A percentile compares a stretch with the other conserved stretches of the same genome.
These are phyloP conservation scores for Aureobasidium sp. DNA, from an alignment of 2,329 filamentous ascomycete genomes.

Conservation along the genomic window DNA sequence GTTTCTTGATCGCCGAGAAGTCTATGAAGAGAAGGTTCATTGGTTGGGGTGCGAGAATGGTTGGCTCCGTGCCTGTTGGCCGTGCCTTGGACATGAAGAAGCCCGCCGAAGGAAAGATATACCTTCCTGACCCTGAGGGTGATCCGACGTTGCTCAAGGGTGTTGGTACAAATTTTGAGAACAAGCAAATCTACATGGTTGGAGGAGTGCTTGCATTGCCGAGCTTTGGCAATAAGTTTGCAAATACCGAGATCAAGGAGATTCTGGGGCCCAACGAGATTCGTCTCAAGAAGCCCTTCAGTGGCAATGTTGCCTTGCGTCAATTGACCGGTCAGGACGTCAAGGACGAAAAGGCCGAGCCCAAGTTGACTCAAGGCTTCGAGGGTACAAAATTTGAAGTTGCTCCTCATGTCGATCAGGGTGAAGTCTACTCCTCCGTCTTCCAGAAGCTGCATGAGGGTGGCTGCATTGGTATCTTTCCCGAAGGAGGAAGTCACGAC, in stretches of 20 bases:
- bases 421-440: constrained; percentile 85
- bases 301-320: constrained; percentile 62
- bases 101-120: constrained; percentile 70
- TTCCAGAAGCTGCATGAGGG: constrained; percentile 75
- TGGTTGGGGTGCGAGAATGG: constrained; percentile 74
- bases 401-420: constrained; percentile 90
- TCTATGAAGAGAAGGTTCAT: constrained; percentile 88
- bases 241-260: constrained; percentile 76
- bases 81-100: constrained; percentile 85
- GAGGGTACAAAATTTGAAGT: constrained; percentile 77
- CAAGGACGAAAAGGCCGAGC: constrained; percentile 51
- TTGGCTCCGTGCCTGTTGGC: constrained; percentile 87
- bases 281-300: constrained; percentile 80
- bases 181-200: constrained; percentile 60
- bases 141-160: constrained; percentile 77
- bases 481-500: constrained; percentile 93
- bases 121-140: constrained; percentile 78
- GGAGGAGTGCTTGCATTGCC: constrained; percentile 85
- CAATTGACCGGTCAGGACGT: constrained; percentile 79
- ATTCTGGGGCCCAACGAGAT: constrained; percentile 76
- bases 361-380: constrained; percentile 51
- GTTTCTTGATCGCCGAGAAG: constrained; percentile 90
- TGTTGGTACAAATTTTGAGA: constrained; percentile 70
- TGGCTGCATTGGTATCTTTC: constrained; percentile 93
- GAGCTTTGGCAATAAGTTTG: constrained; percentile 70